Base-by-base conservation (phyloP, 148 eudicot species). In the Silene latifolia region DNA sequence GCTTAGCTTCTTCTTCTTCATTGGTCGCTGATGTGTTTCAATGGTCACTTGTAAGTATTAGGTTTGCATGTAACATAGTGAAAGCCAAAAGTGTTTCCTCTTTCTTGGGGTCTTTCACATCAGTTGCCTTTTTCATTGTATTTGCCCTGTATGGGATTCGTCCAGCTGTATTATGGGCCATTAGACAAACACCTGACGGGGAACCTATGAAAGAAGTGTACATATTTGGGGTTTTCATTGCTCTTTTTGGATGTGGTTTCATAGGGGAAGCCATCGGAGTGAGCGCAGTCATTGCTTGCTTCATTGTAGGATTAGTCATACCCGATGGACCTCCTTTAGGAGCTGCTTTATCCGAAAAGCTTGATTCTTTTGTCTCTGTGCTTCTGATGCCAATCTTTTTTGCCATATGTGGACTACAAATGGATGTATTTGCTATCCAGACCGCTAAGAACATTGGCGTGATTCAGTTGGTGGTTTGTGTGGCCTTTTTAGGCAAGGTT, bases 281-380 rank as follows among this genome's bases (percentile, higher is more conserved):
- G 1, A 83, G 80, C 27, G 78, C 85, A 1, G 66, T 83, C 39
- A 39, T 73, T 15, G 84, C 80, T 19, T 67, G 84, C 19, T 73
- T 84, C 56, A 69, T 74, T 62, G 70, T 87, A 25, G 89, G 87
- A 46, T 60, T 87, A 71, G 79, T 82, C 23, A 78, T 87, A 32
- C 87, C 89, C 0, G 85, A 83, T 76, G 89, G 89, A 24, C 89
- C 89, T 9, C 89, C 87, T 14, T 59, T 87, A n/a, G 87, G 89
- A 17, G 77, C 79, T 24, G 79, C 87, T 67, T 12, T 87, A 60
- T 76, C 79, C 0, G 85, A 84, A 57, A 87, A 70, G 62, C 81
- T 83, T 17, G 89, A 87, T 44, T 62, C 79, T 53, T 74, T 84
- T 48, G 86, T 87, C n/a, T 75, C 84, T 15, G 71, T 74, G 19